Conservation (phyloP, 495 filamentous ascomycete genomes). For the Penicillium coffeae region DNA sequence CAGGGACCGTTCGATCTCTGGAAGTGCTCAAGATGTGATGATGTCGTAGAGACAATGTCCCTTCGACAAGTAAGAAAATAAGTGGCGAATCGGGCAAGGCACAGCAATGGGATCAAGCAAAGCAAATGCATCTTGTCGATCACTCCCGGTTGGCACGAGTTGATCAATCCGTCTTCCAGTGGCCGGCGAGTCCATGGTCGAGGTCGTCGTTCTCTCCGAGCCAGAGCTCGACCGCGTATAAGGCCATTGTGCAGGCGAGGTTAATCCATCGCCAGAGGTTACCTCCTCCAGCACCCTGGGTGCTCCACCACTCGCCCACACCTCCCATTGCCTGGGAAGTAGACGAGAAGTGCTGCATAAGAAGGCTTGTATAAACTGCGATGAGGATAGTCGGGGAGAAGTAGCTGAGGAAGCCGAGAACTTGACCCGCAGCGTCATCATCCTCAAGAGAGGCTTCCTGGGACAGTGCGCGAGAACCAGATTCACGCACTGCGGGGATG, state of each 20-base stretch:
- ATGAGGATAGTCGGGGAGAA: conserved; percentile 91
- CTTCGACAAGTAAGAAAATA: too few relatives aligned
- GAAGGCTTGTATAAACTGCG: conserved; percentile 90
- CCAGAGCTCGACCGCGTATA: conserved; percentile 87
- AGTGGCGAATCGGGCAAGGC: neutral
- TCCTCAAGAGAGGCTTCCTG: conserved; percentile 83
- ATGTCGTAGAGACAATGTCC: neutral
- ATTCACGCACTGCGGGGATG: conserved; percentile 86
- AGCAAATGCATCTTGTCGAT: neutral
- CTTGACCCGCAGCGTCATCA: conserved; percentile 70
- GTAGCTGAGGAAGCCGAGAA: conserved; percentile 80
- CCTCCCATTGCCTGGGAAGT: conserved; percentile 57
- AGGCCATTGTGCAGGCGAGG: conserved; percentile 74
- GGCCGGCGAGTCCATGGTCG: conserved; percentile 63
- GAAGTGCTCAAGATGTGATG: neutral
- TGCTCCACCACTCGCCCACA: conserved; percentile 81
- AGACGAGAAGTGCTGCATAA: conserved; percentile 90
- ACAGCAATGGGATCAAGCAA: neutral
- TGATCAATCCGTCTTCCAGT: conserved; percentile 92
- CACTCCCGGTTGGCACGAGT: neutral
- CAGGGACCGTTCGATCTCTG: neutral
- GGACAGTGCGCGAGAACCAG: conserved; percentile 74
- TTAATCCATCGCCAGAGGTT: conserved; percentile 95
- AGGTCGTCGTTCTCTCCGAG: conserved; percentile 71
- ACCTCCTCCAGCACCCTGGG: conserved; percentile 71